These are phyloP conservation scores for Pichia sp. DNA, from an alignment of 1,139 yeast genomes.

Conservation along the genomic window DNA sequence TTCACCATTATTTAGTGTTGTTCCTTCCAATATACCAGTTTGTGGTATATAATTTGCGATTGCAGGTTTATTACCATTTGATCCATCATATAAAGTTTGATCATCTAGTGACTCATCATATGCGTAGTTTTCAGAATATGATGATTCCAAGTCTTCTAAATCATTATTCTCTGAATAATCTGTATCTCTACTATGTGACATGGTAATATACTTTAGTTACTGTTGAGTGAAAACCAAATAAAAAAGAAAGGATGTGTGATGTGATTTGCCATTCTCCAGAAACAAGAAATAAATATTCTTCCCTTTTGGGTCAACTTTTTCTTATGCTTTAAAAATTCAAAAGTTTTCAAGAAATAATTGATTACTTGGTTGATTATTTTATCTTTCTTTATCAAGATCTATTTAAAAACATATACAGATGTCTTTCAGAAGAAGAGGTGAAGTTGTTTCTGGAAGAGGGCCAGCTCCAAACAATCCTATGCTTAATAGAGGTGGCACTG, in stretches of 20 bases:
- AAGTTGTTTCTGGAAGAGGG: slow-evolving; percentile 37
- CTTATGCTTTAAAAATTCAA: neutral
- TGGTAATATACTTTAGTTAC: neutral
- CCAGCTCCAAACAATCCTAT: slow-evolving; percentile 10
- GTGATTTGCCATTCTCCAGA: neutral
- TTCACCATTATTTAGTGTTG: slow-evolving; percentile 23
- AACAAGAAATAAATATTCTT: neutral
- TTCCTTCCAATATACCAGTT: slow-evolving; percentile 23
- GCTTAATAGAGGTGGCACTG: slow-evolving; percentile 6
- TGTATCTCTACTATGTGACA: neutral
- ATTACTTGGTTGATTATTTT: neutral
- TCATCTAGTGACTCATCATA: slow-evolving; percentile 4
- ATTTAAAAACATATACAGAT: slow-evolving; percentile 33
- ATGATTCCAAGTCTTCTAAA: slow-evolving; percentile 1
- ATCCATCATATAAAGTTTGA: slow-evolving; percentile 14
- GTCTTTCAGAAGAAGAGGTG: slow-evolving; percentile 71
- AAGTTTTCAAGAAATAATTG: neutral
- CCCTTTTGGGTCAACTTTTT: neutral
- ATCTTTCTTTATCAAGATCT: too few species aligned
- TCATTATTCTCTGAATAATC: neutral
- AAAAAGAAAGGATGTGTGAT: neutral
- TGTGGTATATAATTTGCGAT: slow-evolving; percentile 18
- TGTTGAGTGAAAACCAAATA: too few species aligned
- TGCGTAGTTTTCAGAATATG: slow-evolving; percentile 11
- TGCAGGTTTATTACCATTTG: slow-evolving; percentile 7